A percentile compares a stretch with the other conserved stretches of the same genome.
These are phyloP conservation scores for Septoria linicola DNA, from an alignment of 2,329 filamentous ascomycete species.

Conservation along the genomic window DNA sequence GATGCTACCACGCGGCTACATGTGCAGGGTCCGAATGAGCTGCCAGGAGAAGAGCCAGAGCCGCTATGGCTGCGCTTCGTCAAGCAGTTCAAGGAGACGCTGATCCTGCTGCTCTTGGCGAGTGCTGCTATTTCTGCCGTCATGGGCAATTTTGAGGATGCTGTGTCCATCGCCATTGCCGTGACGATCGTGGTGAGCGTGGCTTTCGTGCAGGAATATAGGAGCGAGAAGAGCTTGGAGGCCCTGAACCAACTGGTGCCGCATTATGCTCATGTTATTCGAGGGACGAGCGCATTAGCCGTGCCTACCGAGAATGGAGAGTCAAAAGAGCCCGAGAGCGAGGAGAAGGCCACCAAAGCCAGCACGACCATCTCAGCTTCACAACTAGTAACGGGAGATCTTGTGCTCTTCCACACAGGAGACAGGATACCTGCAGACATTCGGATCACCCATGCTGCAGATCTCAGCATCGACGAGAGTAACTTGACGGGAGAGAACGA, in stretches of 20 bases:
- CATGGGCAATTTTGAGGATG: constrained; percentile 92
- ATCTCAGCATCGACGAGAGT: constrained; percentile 92
- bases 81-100: constrained; percentile 93
- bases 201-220: constrained; percentile 94
- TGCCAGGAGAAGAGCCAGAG: constrained; percentile 89
- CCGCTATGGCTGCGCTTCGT: constrained; percentile 92
- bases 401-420: constrained; percentile 91
- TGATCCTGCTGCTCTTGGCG: constrained; percentile 86
- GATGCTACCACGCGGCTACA: constrained; percentile 79
- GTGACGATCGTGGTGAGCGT: constrained; percentile 97
- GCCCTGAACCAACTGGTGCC: constrained; percentile 91
- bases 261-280: constrained; percentile 92
- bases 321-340: constrained; percentile 54
- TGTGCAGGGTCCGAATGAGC: constrained; percentile 86
- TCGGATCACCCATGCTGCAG: constrained; percentile 83
- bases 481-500: constrained; percentile 97
- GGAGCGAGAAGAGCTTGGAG: constrained; percentile 95
- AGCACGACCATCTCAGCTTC: constrained; percentile 84
- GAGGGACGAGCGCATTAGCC: constrained; percentile 40
- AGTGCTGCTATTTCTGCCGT: constrained; percentile 86
- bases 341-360: constrained; percentile 63
- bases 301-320: constrained; percentile 42
- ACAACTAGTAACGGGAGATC: constrained; percentile 85
- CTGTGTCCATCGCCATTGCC: constrained; percentile 89
- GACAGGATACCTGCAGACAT: constrained; percentile 96